Evolutionary conservation across 1,284 basidiomycete species (phyloP).

Genomic region (Pterulicium gracile): DNA sequence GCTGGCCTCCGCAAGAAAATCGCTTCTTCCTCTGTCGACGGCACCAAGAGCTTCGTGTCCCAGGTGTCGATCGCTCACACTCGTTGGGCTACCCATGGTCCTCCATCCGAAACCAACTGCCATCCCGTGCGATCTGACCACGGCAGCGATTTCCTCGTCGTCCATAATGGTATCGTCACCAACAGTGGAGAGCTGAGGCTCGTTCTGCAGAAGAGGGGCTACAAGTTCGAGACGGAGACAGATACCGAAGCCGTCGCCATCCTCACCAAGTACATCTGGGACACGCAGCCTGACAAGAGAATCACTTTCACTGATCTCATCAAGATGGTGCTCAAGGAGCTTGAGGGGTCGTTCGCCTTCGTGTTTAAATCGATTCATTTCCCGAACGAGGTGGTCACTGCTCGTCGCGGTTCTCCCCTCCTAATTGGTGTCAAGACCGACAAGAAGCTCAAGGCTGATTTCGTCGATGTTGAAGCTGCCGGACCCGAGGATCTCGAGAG

Average conservation of each 20-base stretch:
- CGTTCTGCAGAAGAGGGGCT: conserved; percentile 94
- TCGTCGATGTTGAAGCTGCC: conserved; percentile 95
- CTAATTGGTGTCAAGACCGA: conserved; percentile 99
- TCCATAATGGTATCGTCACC: conserved; percentile 99
- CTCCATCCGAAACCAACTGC: conserved; percentile 83
- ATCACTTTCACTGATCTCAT: conserved; percentile 86
- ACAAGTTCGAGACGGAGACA: conserved; percentile 91
- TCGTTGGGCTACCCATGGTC: conserved; percentile 99
- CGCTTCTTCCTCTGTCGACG: conserved; percentile 66
- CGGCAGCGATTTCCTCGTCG: conserved; percentile 80
- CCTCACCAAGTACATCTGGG: conserved; percentile 94
- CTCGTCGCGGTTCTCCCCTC: conserved; percentile 94
- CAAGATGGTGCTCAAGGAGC: conserved; percentile 95
- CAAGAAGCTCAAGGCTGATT: conserved; percentile 99
- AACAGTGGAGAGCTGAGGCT: conserved; percentile 85
- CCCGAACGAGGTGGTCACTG: conserved; percentile 93
- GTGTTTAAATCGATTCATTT: conserved; percentile 98
- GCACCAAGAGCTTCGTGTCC: conserved; percentile 72
- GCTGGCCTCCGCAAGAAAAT: conserved; percentile 90
- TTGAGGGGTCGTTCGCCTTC: conserved; percentile 99
- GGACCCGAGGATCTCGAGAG: conserved; percentile 52
- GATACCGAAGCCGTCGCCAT: conserved; percentile 98
- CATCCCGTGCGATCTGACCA: conserved; percentile 91
- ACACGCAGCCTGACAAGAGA: conserved; percentile 84
- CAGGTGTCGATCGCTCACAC: conserved; percentile 99